Percentiles rank a stretch among this genome's conserved stretches.
These are phyloP conservation scores for Aspergillus novofumigatus DNA, from an alignment of 2,329 filamentous ascomycete genomes.

Conservation along the genomic window DNA sequence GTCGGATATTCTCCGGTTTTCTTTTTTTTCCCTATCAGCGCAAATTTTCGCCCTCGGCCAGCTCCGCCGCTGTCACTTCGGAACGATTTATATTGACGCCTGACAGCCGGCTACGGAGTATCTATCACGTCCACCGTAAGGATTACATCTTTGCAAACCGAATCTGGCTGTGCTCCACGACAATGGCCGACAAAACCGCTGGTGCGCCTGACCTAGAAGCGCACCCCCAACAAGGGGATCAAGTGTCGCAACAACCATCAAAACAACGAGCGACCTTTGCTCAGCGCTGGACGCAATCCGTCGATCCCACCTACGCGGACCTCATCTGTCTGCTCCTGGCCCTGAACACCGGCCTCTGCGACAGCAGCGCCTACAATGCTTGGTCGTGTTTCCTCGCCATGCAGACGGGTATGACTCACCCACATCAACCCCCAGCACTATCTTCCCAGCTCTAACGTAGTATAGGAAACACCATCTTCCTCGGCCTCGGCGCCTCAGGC, in stretches of 20 bases:
- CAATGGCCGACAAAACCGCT: neutral
- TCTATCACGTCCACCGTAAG: neutral
- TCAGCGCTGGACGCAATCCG: conserved; percentile 26
- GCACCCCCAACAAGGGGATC: neutral
- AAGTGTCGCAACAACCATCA: neutral
- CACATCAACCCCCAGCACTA: too few relatives aligned
- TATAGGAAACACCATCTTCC: conserved; percentile 46
- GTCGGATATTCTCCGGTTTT: neutral
- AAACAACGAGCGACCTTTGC: conserved; percentile 2
- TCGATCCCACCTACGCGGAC: conserved; percentile 32
- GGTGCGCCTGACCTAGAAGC: conserved; percentile 10
- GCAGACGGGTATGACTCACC: conserved; percentile 40
- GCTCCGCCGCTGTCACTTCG: neutral
- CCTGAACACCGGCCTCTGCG: conserved; percentile 42
- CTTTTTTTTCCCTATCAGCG: neutral
- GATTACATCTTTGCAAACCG: neutral
- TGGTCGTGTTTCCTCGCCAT: conserved; percentile 47
- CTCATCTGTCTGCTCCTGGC: conserved; percentile 37
- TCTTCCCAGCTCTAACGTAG: neutral
- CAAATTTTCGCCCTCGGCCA: neutral
- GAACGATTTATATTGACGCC: neutral
- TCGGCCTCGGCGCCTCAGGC: conserved; percentile 42
- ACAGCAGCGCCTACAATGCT: conserved; percentile 44
- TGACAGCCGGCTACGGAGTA: neutral
- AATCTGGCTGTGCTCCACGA: neutral